A percentile compares a stretch with the other conserved stretches of the same genome.
Conservation (phyloP, 2,329 filamentous ascomycete species). For the Metarhizium anisopliae region DNA sequence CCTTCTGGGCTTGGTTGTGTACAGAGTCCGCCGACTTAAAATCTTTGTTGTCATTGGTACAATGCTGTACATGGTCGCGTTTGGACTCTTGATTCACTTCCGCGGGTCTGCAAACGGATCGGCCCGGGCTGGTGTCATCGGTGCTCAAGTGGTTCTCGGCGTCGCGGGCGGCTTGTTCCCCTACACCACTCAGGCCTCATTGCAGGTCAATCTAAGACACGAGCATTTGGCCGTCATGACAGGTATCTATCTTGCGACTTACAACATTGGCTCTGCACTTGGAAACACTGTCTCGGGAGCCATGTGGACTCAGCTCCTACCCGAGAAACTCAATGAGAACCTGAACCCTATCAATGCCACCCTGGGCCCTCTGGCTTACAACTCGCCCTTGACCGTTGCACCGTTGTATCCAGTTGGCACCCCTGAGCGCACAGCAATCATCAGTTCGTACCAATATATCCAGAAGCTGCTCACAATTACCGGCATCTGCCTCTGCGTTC, state of each 20-base stretch:
- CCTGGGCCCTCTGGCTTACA: conserved; percentile 48
- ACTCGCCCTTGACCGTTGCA: conserved; percentile 41
- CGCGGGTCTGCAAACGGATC: conserved; percentile 34
- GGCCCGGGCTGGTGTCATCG: conserved; percentile 44
- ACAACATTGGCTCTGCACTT: conserved; percentile 49
- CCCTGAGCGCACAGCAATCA: conserved; percentile 42
- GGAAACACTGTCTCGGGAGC: conserved; percentile 49
- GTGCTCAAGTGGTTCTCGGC: conserved; percentile 52
- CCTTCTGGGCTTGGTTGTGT: conserved; percentile 38
- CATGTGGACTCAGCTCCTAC: conserved; percentile 52
- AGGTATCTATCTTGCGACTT: conserved; percentile 46
- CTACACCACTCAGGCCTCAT: conserved; percentile 48
- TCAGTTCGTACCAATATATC: conserved; percentile 39
- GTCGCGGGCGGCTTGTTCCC: conserved; percentile 49
- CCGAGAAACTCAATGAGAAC: conserved; percentile 36
- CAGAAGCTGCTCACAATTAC: conserved; percentile 39
- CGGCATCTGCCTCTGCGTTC: conserved; percentile 39
- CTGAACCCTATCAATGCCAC: conserved; percentile 30
- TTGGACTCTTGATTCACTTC: conserved; percentile 50
- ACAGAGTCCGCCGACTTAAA: conserved; percentile 42
- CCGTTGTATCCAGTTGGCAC: conserved; percentile 46
- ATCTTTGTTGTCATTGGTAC: conserved; percentile 41
- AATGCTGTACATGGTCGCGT: conserved; percentile 44
- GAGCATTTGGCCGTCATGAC: conserved; percentile 47
- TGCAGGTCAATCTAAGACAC: conserved; percentile 47